Evolutionary conservation across 2,329 filamentous ascomycete species (phyloP), one percentile per base, ranked within the genome.

Genomic region (Allantophomopsis cytisporea): DNA sequence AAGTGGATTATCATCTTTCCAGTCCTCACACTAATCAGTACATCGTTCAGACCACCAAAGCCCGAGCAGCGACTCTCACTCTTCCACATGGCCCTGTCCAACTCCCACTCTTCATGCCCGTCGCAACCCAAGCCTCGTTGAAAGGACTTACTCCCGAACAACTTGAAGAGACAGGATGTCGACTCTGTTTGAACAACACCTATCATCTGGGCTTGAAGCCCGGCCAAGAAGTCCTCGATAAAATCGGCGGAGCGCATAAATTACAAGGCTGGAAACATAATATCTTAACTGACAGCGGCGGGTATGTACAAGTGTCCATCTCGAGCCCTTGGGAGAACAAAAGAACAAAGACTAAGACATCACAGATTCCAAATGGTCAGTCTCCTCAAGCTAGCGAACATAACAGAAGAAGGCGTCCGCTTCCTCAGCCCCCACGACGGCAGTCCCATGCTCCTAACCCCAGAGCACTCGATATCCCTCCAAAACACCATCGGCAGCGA

Each of bases 401-500:
- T 98, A 44, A 96, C 91, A 1, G 93, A 98, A 42, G 60, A 95
- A 60, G 91, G 91, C 39, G 93, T 98, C 7, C 79, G 83, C 38
- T 98, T 98, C 56, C 71, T 94, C n/a, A 93, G 84, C 50, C 93
- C 91, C 0, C 91, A 98, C 57, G 91, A 96, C 64, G 87, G 88
- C 28, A 79, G 78, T 2, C 89, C 89, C 7, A 96, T 98, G 91
- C 77, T 98, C 10, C 76, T 98, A 36, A 98, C 91, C 0, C 91
- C 91, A 0, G 93, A 98, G 59, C 89, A 96, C 64, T 96, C 91
- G 1, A 95, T 98, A 51, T 81, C 80, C 10, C 71, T 98, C 3
- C 91, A 98, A 58, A 96, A 98, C 61, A 89, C 82, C 40, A 98
- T 98, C 53, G 91, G 91, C 47, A 94, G 86, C 46, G 91, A 98